These are phyloP conservation scores for Heterococcus sp. DNA, from an alignment of 108 stramenopile genomes.

Conservation along the genomic window DNA sequence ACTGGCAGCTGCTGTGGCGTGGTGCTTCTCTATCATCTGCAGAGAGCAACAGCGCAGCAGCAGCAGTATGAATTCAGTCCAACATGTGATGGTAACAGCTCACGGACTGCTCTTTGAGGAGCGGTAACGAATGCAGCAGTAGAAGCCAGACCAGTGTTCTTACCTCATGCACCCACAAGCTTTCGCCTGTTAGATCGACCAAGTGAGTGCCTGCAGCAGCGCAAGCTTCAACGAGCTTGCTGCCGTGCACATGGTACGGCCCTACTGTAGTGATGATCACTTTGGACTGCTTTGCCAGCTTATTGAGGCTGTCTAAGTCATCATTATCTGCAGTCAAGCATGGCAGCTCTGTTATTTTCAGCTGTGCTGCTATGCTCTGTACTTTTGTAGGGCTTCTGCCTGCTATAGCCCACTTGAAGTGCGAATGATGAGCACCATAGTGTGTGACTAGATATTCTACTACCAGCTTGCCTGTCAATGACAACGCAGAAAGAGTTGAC, in stretches of 20 bases:
- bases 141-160: not conserved
- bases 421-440: constrained; percentile 38
- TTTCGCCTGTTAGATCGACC: constrained; percentile 88
- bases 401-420: not conserved
- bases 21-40: constrained; percentile 18
- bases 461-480: constrained; percentile 36
- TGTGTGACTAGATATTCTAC: constrained; percentile 38
- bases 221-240: constrained; percentile 70
- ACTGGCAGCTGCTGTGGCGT: constrained; percentile 19
- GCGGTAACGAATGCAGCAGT: not conserved
- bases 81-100: too few species aligned
- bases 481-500: too few species aligned
- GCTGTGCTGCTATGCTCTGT: not conserved
- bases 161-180: constrained; percentile 73
- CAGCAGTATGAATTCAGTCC: too few species aligned
- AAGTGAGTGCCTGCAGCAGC: constrained; percentile 74
- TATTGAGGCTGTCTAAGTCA: constrained; percentile 59
- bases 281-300: constrained; percentile 67
- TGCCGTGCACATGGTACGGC: constrained; percentile 76
- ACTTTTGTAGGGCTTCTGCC: not conserved
- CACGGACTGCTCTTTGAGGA: not conserved
- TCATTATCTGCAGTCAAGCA: constrained; percentile 31
- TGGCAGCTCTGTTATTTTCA: not conserved
- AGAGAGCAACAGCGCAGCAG: too few species aligned
- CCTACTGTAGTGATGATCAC: constrained; percentile 78